These are phyloP conservation scores for Xylariaceae sp. DNA, from an alignment of 2,329 filamentous ascomycete genomes.

Conservation along the genomic window DNA sequence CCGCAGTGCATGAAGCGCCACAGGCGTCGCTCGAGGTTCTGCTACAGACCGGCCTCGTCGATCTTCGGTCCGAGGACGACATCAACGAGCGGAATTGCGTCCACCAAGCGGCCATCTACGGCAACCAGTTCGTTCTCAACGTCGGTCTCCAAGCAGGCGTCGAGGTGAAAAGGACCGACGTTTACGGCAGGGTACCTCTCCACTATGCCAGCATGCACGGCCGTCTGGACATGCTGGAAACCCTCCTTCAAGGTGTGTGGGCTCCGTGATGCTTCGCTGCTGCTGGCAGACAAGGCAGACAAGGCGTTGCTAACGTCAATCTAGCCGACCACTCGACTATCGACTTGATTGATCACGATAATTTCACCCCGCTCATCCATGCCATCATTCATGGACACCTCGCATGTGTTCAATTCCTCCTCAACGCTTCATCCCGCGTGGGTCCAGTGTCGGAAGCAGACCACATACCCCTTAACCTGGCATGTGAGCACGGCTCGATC, in stretches of 20 bases:
- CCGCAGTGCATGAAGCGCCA: constrained; percentile 80
- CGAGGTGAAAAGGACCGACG: constrained; percentile 74
- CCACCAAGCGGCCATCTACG: constrained; percentile 94
- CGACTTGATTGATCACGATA: constrained; percentile 88
- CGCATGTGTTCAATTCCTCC: constrained; percentile 71
- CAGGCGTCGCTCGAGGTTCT: constrained; percentile 70
- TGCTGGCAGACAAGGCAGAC: neutral
- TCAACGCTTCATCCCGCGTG: constrained; percentile 74
- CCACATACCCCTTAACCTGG: constrained; percentile 89
- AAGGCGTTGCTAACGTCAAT: constrained; percentile 5
- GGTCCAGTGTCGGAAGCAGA: constrained; percentile 82
- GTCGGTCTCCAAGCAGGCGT: constrained; percentile 72
- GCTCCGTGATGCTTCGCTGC: neutral
- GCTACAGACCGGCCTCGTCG: constrained; percentile 73
- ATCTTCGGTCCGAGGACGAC: constrained; percentile 91
- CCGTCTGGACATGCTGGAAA: constrained; percentile 73
- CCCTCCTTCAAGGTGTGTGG: constrained; percentile 57
- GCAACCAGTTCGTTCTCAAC: constrained; percentile 70
- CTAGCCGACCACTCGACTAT: constrained; percentile 69
- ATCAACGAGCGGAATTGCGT: constrained; percentile 97
- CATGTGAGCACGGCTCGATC: constrained; percentile 86
- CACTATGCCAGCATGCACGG: constrained; percentile 98
- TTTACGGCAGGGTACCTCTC: constrained; percentile 87
- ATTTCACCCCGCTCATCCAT: constrained; percentile 93
- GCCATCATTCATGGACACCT: constrained; percentile 85